These are phyloP conservation scores for Rhizophagus sp. DNA, from an alignment of 192 early-diverging fungal species.

Conservation along the genomic window DNA sequence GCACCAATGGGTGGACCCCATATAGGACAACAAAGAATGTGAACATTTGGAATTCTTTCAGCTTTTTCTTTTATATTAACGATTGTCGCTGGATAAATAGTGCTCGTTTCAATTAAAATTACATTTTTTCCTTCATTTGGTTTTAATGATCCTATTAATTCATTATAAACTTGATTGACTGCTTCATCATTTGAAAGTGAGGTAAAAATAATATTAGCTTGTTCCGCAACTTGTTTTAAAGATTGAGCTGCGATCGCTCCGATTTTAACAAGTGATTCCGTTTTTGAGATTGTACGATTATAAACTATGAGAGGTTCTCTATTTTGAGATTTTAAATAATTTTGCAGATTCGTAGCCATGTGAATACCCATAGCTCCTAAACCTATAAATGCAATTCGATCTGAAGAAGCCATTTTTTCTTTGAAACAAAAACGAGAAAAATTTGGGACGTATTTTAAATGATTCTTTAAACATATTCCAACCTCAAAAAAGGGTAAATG, in stretches of 20 bases:
- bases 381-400: conserved; percentile 14
- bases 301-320: conserved; percentile 52
- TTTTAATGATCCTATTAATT: conserved; percentile 39
- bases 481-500: too few relatives aligned
- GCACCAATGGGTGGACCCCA: conserved; percentile 59
- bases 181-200: conserved; percentile 63
- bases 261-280: conserved; percentile 36
- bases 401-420: neutral
- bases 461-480: too few relatives aligned
- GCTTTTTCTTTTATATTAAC: conserved; percentile 35
- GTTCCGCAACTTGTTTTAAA: conserved; percentile 39
- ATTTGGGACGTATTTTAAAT: too few relatives aligned
- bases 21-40: conserved; percentile 52
- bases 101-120: conserved; percentile 63
- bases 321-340: conserved; percentile 37
- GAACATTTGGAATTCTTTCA: conserved; percentile 18
- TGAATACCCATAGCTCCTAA: conserved; percentile 35
- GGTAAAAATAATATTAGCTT: conserved; percentile 60
- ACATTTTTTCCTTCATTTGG: conserved; percentile 27
- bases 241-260: conserved; percentile 46
- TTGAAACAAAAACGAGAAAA: neutral
- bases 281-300: conserved; percentile 61
- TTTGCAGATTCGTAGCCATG: conserved; percentile 65
- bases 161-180: conserved; percentile 44
- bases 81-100: conserved; percentile 51